These are phyloP conservation scores for Naganishia friedmannii DNA, from an alignment of 768 basidiomycete genomes.

Conservation along the genomic window DNA sequence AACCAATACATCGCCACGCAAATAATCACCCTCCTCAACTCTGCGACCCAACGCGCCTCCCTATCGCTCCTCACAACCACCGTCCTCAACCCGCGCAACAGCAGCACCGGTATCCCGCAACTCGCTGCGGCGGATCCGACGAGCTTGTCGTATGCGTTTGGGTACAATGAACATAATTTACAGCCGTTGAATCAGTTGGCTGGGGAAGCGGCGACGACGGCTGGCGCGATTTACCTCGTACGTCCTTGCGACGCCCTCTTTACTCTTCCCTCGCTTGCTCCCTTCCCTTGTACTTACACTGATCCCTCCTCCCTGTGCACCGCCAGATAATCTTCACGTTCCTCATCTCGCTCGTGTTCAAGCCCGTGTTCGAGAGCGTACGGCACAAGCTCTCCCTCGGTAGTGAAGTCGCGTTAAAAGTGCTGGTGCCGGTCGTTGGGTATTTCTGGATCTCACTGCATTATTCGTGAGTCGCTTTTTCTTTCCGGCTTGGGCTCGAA, in stretches of 20 bases:
- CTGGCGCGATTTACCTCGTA: conserved; percentile 47
- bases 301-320: neutral
- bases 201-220: conserved; percentile 45
- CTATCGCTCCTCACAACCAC: conserved; percentile 34
- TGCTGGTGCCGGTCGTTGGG: conserved; percentile 37
- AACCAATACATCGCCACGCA: conserved; percentile 46
- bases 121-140: conserved; percentile 32
- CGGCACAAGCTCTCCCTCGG: conserved; percentile 37
- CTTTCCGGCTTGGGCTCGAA: no score
- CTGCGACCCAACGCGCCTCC: conserved; percentile 35
- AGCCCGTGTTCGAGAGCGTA: conserved; percentile 28
- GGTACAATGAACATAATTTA: conserved; percentile 43
- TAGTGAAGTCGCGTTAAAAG: conserved; percentile 40
- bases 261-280: neutral
- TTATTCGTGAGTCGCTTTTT: conserved; percentile 37
- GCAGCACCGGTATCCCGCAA: conserved; percentile 15
- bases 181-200: conserved; percentile 48
- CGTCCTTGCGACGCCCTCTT: neutral
- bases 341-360: conserved; percentile 39
- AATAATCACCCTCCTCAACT: conserved; percentile 33
- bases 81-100: conserved; percentile 30
- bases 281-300: neutral
- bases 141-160: conserved; percentile 40
- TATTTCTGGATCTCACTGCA: conserved; percentile 48
- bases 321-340: conserved; percentile 45